Percentiles rank a stretch among this genome's conserved stretches.
Evolutionary conservation across 768 basidiomycete species (phyloP).

Genomic region (Hygrophoropsis aurantiaca): DNA sequence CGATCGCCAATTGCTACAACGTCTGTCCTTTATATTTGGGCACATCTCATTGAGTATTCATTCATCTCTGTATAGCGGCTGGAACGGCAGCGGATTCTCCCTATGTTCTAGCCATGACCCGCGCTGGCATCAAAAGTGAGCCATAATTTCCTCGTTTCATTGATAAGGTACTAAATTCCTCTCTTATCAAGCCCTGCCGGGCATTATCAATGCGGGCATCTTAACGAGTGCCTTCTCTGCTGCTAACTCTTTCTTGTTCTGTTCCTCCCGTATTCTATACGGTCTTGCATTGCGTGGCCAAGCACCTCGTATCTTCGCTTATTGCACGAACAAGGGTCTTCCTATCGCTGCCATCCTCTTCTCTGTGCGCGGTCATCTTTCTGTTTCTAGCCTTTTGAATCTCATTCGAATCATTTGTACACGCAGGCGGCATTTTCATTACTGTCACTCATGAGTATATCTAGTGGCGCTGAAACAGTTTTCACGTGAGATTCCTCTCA

Average conservation of each 20-base stretch:
- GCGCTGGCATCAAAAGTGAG: slow-evolving; percentile 62
- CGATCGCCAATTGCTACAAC: slow-evolving; percentile 47
- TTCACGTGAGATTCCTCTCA: slow-evolving; percentile 7
- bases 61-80: slow-evolving; percentile 7
- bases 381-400: neutral
- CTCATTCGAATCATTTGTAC: slow-evolving; percentile 15
- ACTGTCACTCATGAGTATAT: slow-evolving; percentile 64
- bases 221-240: slow-evolving; percentile 75
- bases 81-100: slow-evolving; percentile 73
- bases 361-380: slow-evolving; percentile 18
- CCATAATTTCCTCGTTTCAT: slow-evolving; percentile 16
- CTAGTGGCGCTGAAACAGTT: slow-evolving; percentile 43
- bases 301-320: slow-evolving; percentile 47
- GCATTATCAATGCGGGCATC: slow-evolving; percentile 70
- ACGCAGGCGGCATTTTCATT: slow-evolving; percentile 38
- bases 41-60: neutral
- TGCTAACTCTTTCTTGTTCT: slow-evolving; percentile 65
- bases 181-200: slow-evolving; percentile 43
- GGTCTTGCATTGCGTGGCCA: slow-evolving; percentile 46
- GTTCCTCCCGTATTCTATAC: slow-evolving; percentile 40
- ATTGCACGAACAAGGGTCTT: slow-evolving; percentile 47
- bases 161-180: slow-evolving; percentile 1
- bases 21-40: slow-evolving; percentile 15
- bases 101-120: slow-evolving; percentile 76
- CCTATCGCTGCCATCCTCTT: slow-evolving; percentile 37